Evolutionary conservation across 352 stramenopile species (phyloP).

Genomic region (Phytophthora pistaciae): DNA sequence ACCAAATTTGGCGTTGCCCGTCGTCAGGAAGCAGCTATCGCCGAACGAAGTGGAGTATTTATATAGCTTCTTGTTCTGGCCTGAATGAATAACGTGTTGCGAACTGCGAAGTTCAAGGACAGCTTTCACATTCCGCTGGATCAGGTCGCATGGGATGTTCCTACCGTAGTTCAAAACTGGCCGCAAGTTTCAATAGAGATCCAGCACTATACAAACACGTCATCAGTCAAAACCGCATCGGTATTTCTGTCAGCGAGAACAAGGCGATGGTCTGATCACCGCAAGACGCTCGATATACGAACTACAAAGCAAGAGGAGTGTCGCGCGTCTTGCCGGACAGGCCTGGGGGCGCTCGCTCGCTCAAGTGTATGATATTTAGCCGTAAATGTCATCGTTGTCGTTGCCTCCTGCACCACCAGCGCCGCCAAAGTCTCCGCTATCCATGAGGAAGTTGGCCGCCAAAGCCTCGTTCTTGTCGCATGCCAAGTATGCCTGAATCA

Average conservation of each 20-base stretch:
- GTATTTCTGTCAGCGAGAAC: slow-evolving; percentile 38
- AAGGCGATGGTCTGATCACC: slow-evolving; percentile 20
- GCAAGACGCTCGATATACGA: slow-evolving; percentile 32
- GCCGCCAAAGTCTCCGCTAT: slow-evolving; percentile 81
- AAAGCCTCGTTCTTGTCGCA: slow-evolving; percentile 99
- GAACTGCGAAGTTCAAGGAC: slow-evolving; percentile 22
- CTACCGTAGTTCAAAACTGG: slow-evolving; percentile 1
- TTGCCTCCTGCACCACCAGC: slow-evolving; percentile 57
- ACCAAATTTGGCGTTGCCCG: slow-evolving; percentile 28
- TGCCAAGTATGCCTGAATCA: slow-evolving; percentile 97
- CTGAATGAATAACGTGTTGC: slow-evolving; percentile 13
- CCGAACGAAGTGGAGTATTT: slow-evolving; percentile 24
- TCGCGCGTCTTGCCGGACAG: slow-evolving; percentile 29
- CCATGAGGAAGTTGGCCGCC: slow-evolving; percentile 99
- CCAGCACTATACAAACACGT: slow-evolving; percentile 15
- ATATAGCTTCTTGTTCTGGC: slow-evolving; percentile 25
- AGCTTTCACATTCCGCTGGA: slow-evolving; percentile 16
- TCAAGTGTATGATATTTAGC: slow-evolving; percentile 61
- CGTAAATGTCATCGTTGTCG: slow-evolving; percentile 92
- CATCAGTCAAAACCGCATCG: slow-evolving; percentile 37
- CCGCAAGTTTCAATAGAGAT: slow-evolving; percentile 13
- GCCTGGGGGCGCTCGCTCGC: slow-evolving; percentile 19
- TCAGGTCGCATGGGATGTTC: slow-evolving; percentile 18
- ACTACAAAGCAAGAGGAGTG: slow-evolving; percentile 38
- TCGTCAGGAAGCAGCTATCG: slow-evolving; percentile 9